phyloP scores from a whole-genome alignment of 352 stramenopile genomes.

The Pythium phragmitis region DNA sequence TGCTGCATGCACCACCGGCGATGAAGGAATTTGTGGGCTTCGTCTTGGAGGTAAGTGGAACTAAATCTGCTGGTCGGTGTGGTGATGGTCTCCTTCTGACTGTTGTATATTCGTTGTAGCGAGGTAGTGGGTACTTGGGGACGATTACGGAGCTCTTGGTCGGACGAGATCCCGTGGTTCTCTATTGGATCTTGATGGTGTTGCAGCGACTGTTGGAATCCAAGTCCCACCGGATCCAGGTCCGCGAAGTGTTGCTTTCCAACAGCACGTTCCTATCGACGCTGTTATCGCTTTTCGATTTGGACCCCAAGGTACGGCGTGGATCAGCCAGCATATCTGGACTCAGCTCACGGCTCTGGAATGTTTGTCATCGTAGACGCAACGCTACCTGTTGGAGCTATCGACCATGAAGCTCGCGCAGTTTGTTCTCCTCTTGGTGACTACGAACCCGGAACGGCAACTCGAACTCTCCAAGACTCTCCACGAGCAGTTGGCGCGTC shows the following conservation, averaged over 20 bases:
- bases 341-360: background rate
- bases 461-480: conserved; percentile 57
- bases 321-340: background rate
- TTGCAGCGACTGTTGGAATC: conserved; percentile 65
- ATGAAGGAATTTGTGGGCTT: conserved; percentile 80
- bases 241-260: conserved; percentile 59
- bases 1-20: conserved; percentile 56
- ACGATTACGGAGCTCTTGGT: conserved; percentile 67
- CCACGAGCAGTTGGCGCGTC: conserved; percentile 69
- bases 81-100: background rate
- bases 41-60: conserved; percentile 50
- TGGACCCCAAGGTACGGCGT: conserved; percentile 53
- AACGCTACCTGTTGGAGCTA: conserved; percentile 62
- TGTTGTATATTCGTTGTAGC: conserved; percentile 29
- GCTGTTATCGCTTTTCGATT: conserved; percentile 68
- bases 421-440: conserved; percentile 69
- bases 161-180: conserved; percentile 48
- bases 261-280: conserved; percentile 61
- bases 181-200: conserved; percentile 80
- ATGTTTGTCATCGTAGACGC: conserved; percentile 35
- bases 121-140: conserved; percentile 66
- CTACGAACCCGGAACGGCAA: conserved; percentile 62
- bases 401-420: conserved; percentile 79
- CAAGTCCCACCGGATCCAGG: conserved; percentile 53
- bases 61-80: background rate